Evolutionary conservation across 768 basidiomycete species (phyloP).

Genomic region (Lactifluus piperatus): DNA sequence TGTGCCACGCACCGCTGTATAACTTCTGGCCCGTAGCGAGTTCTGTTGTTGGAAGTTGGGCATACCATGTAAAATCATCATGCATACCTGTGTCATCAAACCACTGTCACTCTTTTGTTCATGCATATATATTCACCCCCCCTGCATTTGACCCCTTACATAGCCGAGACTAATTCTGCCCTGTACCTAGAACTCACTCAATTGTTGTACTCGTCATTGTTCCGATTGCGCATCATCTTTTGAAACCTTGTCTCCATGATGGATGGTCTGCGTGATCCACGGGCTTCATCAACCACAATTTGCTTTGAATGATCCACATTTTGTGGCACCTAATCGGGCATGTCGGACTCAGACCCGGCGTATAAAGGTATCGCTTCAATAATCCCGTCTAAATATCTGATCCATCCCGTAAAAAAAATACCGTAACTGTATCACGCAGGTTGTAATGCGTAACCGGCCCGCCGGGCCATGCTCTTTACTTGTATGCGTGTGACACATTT

Average conservation of each 20-base stretch:
- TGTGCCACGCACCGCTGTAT: neutral
- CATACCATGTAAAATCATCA: neutral
- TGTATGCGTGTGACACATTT: too few species aligned
- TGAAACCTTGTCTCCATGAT: neutral
- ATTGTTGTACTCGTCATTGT: neutral
- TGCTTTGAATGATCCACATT: too few species aligned
- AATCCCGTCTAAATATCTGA: too few species aligned
- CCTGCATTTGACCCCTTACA: neutral
- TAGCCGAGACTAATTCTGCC: neutral
- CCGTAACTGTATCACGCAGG: too few species aligned
- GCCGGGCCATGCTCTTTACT: too few species aligned
- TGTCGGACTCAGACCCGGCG: too few species aligned
- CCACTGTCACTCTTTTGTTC: neutral
- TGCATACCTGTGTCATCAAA: neutral
- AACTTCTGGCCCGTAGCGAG: neutral
- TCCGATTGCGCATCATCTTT: neutral
- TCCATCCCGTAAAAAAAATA: too few species aligned
- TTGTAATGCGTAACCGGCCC: too few species aligned
- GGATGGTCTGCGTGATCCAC: too few species aligned
- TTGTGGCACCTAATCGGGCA: too few species aligned
- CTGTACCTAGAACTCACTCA: neutral
- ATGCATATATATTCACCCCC: conserved; percentile 8
- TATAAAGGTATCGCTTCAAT: too few species aligned
- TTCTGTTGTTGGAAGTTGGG: neutral
- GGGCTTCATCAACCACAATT: too few species aligned